Percentiles rank a stretch among this genome's conserved stretches.
Evolutionary conservation across 306 rosid species (phyloP).

Genomic region (Ziziphus jujuba): DNA sequence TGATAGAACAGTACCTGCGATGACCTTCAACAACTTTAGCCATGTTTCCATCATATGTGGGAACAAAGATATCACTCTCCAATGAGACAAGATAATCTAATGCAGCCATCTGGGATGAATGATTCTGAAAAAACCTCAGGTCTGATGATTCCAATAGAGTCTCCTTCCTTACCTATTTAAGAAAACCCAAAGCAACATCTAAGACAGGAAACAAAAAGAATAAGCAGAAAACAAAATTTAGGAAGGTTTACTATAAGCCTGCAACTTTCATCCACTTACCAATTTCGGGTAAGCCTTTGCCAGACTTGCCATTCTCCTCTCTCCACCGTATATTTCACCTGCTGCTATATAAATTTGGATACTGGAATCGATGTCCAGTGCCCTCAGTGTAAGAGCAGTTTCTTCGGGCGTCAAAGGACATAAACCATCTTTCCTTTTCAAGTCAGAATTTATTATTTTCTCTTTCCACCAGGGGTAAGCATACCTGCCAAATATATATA

Average conservation of each 20-base stretch:
- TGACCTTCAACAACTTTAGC: conserved; percentile 99
- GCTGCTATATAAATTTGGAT: conserved; percentile 97
- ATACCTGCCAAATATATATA: conserved; percentile 43
- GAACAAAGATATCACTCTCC: conserved; percentile 95
- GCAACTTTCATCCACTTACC: conserved; percentile 47
- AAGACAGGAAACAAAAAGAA: conserved; percentile 14
- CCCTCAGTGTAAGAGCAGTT: conserved; percentile 83
- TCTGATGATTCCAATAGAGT: conserved; percentile 82
- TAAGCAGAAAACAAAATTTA: conserved; percentile 12
- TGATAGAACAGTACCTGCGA: conserved; percentile 67
- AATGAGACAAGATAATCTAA: conserved; percentile 92
- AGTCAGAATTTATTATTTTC: conserved; percentile 84
- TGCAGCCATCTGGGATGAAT: conserved; percentile 99
- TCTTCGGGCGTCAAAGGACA: conserved; percentile 99
- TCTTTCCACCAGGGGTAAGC: conserved; percentile 99
- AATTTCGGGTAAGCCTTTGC: conserved; percentile 77
- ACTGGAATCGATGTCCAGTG: conserved; percentile 80
- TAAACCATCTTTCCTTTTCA: conserved; percentile 95
- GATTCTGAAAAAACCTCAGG: conserved; percentile 83
- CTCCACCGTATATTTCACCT: conserved; percentile 95
- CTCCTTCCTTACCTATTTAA: conserved; percentile 88
- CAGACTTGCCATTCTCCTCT: conserved; percentile 74
- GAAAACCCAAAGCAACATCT: conserved; percentile 23
- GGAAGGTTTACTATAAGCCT: not conserved
- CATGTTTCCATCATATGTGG: conserved; percentile 99